Conservation (phyloP, 2,329 filamentous ascomycete species). For the Cadophora gregata region DNA sequence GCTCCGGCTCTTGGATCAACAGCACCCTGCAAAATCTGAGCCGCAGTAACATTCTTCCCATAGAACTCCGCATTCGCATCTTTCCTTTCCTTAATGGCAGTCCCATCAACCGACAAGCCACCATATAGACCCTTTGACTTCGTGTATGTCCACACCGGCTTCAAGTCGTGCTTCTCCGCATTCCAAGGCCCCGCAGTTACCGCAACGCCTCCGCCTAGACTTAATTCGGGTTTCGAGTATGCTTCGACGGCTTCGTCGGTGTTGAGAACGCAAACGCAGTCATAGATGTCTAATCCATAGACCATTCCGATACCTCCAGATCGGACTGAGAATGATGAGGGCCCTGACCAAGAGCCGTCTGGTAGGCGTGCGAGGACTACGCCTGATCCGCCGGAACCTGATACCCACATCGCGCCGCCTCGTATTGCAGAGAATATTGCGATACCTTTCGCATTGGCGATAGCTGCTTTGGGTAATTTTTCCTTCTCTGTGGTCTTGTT, state of each 20-base stretch:
- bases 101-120: conserved; percentile 50
- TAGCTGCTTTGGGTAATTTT: conserved; percentile 63
- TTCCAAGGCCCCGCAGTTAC: conserved; percentile 66
- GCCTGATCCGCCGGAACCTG: conserved; percentile 64
- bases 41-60: conserved; percentile 18
- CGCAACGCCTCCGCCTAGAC: conserved; percentile 78
- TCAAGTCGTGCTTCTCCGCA: conserved; percentile 46
- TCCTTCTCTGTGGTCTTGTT: conserved; percentile 14
- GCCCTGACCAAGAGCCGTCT: conserved; percentile 77
- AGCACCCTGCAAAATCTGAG: conserved; percentile 24
- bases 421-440: conserved; percentile 77
- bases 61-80: conserved; percentile 28
- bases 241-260: conserved; percentile 75
- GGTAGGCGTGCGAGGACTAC: conserved; percentile 66
- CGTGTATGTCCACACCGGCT: conserved; percentile 64
- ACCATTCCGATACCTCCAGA: conserved; percentile 81
- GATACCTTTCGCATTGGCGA: conserved; percentile 69
- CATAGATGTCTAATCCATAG: conserved; percentile 85
- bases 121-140: conserved; percentile 71
- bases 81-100: conserved; percentile 24
- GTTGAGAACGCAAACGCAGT: conserved; percentile 88
- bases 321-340: conserved; percentile 82
- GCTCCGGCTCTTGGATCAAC: conserved; percentile 11
- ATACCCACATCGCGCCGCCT: conserved; percentile 50
- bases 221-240: conserved; percentile 77